phyloP scores from a whole-genome alignment of 306 rosid species.

The Quercus alba region DNA sequence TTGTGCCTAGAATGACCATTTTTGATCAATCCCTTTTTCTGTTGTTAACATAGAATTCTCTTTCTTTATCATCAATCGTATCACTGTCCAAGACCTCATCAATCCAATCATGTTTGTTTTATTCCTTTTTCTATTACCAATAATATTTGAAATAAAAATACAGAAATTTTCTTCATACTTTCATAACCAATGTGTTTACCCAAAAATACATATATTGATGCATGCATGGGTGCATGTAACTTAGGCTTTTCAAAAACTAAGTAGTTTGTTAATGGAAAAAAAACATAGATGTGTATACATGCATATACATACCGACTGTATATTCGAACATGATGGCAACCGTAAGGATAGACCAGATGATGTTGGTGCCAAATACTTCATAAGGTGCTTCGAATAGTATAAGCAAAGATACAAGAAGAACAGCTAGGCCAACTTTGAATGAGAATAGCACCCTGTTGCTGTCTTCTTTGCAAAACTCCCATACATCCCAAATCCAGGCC shows the following conservation, averaged over 20 bases:
- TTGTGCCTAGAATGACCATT: not conserved
- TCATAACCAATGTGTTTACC: not conserved
- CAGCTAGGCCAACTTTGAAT: conserved; percentile 70
- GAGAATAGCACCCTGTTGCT: conserved; percentile 48
- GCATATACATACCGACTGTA: conserved; percentile 60
- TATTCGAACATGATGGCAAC: conserved; percentile 73
- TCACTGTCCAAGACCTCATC: no score
- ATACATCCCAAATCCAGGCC: conserved; percentile 34
- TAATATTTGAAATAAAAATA: no score
- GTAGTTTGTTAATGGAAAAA: not conserved
- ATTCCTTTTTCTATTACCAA: no score
- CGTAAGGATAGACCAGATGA: conserved; percentile 81
- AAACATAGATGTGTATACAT: not conserved
- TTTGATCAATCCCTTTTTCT: no score
- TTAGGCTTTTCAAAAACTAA: not conserved
- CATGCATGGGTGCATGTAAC: not conserved
- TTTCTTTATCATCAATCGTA: no score
- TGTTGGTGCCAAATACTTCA: conserved; percentile 52
- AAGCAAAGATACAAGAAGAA: conserved; percentile 62
- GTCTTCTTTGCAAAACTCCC: conserved; percentile 57
- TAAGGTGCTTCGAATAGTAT: conserved; percentile 60
- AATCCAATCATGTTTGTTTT: no score
- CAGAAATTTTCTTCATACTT: no score
- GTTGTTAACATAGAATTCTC: no score
- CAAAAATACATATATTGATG: not conserved